Evolutionary conservation across 768 basidiomycete genomes (phyloP), one percentile per base, ranked within the genome.

Genomic region (Panaeolus cyanescens): DNA sequence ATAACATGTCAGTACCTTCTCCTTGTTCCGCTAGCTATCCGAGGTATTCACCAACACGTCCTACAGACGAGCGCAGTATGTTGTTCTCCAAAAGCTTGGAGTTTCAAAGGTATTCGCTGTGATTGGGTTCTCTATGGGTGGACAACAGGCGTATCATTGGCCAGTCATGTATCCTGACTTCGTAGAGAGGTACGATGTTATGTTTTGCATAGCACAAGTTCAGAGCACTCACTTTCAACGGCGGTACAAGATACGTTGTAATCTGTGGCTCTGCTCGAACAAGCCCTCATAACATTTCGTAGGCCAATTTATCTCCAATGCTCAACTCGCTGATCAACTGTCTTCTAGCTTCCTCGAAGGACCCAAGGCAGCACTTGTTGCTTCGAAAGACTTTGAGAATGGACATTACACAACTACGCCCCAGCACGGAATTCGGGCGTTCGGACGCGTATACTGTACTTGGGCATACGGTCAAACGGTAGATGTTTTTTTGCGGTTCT

Each of bases 71-170:
- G 85, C 85, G 13, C 85, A 87, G 65, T 75, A 84, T 64, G 74
- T 78, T 20, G 83, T 87, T 19, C 75, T 86, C 19, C 83, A 80
- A 32, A 74, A 82, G 50, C 76, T 85, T 30, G 78, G 76, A 7
- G 67, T 86, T 6, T 69, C 75, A 60, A 79, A 81, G 62, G 70
- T 82, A 1, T 79, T 73, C 59, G 76, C 79, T 30, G 83, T 80
- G 28, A 73, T 85, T 20, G 85, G 85, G 2, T 85, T 85, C 63
- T 85, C 84, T 3, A 87, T 87, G 86, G 84, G 85, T 57, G 86
- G 79, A 2, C 85, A 85, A 66, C 70, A 85, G 83, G 79, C 84
- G 5, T 86, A 85, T 65, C 74, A 86, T 62, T 86, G 83, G 85
- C 72, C 85, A 5, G 80, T 81, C 31, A 72, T 85, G 71, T 85